Conservation (phyloP, 2,329 filamentous ascomycete genomes). For the Aphanocladium album region DNA sequence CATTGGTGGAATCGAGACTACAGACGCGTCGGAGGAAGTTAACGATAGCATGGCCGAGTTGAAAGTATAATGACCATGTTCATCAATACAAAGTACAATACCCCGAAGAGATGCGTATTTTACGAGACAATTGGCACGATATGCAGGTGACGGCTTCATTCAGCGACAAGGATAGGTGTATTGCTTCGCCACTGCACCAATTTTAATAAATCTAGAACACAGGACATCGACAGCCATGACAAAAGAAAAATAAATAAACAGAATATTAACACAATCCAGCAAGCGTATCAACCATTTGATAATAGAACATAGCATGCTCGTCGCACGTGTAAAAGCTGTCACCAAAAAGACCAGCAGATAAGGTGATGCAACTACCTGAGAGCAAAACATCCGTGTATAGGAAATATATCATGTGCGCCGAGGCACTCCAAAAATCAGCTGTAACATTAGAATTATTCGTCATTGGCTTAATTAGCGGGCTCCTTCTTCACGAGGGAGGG, state of each 20-base stretch:
- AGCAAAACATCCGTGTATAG: slow-evolving; percentile 15
- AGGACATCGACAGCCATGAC: slow-evolving; percentile 24
- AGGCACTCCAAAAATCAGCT: slow-evolving; percentile 13
- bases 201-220: slow-evolving; percentile 32
- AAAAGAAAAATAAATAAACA: slow-evolving; percentile 28
- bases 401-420: slow-evolving; percentile 14
- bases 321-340: slow-evolving; percentile 25
- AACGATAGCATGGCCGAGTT: slow-evolving; percentile 27
- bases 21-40: slow-evolving; percentile 13
- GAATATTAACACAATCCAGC: slow-evolving; percentile 25
- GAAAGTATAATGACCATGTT: slow-evolving; percentile 17
- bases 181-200: slow-evolving; percentile 1
- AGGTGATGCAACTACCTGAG: slow-evolving; percentile 12
- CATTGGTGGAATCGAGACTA: slow-evolving; percentile 18
- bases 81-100: neutral
- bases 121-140: neutral
- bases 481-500: slow-evolving; percentile 40
- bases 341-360: slow-evolving; percentile 10
- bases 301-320: slow-evolving; percentile 32
- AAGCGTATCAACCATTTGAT: slow-evolving; percentile 29
- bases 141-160: neutral
- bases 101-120: too few species aligned
- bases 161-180: slow-evolving; percentile 6
- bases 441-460: slow-evolving; percentile 18
- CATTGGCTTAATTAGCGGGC: slow-evolving; percentile 24